phyloP scores from a whole-genome alignment of 1,139 yeast genomes.

The Debaryomyces udenii region DNA sequence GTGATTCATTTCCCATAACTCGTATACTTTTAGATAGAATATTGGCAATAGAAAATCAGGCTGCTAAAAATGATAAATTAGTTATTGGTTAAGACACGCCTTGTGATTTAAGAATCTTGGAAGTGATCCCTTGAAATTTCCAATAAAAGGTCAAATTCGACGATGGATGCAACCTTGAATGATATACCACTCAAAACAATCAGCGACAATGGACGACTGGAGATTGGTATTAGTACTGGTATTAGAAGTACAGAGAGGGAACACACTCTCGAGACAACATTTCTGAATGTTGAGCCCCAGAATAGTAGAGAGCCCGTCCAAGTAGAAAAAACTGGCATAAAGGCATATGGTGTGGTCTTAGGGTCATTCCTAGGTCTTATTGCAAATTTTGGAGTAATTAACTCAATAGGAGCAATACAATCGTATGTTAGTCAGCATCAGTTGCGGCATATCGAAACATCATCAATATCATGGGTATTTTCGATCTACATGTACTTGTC shows the following conservation, averaged over 20 bases:
- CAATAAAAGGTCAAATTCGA: background rate
- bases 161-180: background rate
- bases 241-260: conserved; percentile 7
- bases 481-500: conserved; percentile 37
- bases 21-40: too few relatives aligned
- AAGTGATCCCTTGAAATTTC: background rate
- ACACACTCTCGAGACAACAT: conserved; percentile 4
- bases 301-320: conserved; percentile 1
- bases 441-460: conserved; percentile 22
- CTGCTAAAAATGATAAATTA: too few relatives aligned
- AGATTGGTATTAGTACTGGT: conserved; percentile 6
- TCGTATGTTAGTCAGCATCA: conserved; percentile 38
- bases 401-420: conserved; percentile 42
- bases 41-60: too few relatives aligned
- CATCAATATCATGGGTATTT: conserved; percentile 40
- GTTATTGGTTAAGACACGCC: background rate
- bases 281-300: conserved; percentile 3
- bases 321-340: conserved; percentile 30
- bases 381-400: conserved; percentile 35
- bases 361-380: conserved; percentile 39
- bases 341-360: conserved; percentile 35
- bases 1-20: too few relatives aligned
- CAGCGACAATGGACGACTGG: background rate
- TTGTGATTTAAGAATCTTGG: too few relatives aligned
- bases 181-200: conserved; percentile 5